These are phyloP conservation scores for Leccinum pachyderme DNA, from an alignment of 1,284 basidiomycete species.

Conservation along the genomic window DNA sequence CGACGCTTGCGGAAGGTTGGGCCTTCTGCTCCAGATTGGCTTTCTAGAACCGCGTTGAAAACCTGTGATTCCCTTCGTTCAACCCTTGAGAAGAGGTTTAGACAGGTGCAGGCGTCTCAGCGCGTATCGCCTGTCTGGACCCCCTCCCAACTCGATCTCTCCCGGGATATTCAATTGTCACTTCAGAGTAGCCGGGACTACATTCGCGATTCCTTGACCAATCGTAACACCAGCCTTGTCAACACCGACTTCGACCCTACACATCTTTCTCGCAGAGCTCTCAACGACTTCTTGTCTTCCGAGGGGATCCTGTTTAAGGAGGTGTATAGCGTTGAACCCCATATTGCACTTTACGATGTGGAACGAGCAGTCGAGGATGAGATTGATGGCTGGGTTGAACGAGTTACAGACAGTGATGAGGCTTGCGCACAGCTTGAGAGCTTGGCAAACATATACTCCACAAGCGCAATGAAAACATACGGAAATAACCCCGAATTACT, in stretches of 20 bases:
- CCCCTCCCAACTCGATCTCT: background rate
- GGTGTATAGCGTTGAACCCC: slow-evolving; percentile 8
- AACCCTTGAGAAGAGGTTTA: slow-evolving; percentile 19
- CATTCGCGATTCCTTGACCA: slow-evolving; percentile 18
- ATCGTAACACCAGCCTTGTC: background rate
- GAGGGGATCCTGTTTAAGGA: slow-evolving; percentile 5
- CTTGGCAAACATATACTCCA: background rate
- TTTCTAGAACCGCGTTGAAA: slow-evolving; percentile 10
- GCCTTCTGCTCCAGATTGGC: slow-evolving; percentile 17
- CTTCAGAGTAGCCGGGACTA: slow-evolving; percentile 29
- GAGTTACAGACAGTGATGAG: background rate
- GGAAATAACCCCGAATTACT: background rate
- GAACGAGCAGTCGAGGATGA: background rate
- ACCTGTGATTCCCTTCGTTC: slow-evolving; percentile 17
- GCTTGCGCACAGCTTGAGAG: background rate
- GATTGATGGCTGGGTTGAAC: background rate
- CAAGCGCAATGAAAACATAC: background rate
- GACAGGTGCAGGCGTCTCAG: slow-evolving; percentile 12
- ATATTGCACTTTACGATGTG: background rate
- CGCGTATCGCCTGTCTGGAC: slow-evolving; percentile 24
- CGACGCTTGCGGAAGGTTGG: slow-evolving; percentile 40
- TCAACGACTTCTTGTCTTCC: slow-evolving; percentile 1
- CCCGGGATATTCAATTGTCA: slow-evolving; percentile 30
- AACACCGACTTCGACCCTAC: slow-evolving; percentile 14
- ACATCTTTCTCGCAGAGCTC: slow-evolving; percentile 1